phyloP scores from a whole-genome alignment of 768 basidiomycete genomes.

The Suillus weaverae region DNA sequence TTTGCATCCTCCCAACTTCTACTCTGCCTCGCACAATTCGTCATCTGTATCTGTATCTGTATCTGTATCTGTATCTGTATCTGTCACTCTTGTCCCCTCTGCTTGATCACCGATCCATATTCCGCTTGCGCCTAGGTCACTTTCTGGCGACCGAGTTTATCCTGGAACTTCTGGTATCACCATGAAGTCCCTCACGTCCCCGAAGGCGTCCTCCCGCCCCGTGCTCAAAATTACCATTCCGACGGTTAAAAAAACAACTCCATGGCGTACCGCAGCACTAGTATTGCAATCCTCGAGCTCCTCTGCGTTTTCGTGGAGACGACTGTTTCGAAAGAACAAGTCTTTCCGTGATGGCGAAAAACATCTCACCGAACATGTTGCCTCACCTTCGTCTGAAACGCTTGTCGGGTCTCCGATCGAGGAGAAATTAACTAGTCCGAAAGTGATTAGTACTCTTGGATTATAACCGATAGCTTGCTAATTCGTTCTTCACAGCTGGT shows the following conservation, averaged over 20 bases:
- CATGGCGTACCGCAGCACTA: neutral
- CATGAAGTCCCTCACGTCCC: neutral
- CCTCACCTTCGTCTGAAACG: conserved; percentile 12
- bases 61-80: neutral
- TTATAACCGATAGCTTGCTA: neutral
- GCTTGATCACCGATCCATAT: neutral
- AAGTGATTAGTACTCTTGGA: conserved; percentile 17
- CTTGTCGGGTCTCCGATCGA: conserved; percentile 10
- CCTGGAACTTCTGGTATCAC: neutral
- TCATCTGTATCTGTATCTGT: too few species aligned
- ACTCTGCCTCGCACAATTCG: neutral
- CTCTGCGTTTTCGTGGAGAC: conserved; percentile 24
- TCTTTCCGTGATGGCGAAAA: neutral
- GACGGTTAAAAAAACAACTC: neutral
- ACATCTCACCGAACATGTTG: neutral
- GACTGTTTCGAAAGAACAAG: conserved; percentile 3
- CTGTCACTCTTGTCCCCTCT: neutral
- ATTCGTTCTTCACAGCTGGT: conserved; percentile 16
- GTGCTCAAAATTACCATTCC: neutral
- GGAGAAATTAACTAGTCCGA: conserved; percentile 11
- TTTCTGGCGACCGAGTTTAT: neutral
- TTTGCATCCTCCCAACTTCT: too few species aligned
- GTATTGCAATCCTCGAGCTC: conserved; percentile 7
- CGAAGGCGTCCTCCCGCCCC: neutral
- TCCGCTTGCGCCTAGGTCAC: neutral